These are phyloP conservation scores for Urochloa ruziziensis DNA, from an alignment of 176 grass and related monocot species.

Conservation along the genomic window DNA sequence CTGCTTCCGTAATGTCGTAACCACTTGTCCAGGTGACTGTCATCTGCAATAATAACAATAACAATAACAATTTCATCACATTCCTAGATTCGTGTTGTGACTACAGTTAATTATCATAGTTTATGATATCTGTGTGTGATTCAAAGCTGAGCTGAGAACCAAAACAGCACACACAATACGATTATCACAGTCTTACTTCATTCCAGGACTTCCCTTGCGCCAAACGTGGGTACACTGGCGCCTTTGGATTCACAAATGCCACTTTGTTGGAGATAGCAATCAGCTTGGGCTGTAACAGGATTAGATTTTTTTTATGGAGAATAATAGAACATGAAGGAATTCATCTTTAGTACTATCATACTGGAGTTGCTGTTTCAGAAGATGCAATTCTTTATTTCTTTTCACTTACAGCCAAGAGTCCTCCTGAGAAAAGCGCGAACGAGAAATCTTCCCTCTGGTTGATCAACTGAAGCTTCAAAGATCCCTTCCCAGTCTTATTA, in stretches of 20 bases:
- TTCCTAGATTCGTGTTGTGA: not conserved
- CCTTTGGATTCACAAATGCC: constrained; percentile 68
- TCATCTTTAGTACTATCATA: not conserved
- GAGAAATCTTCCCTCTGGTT: constrained; percentile 82
- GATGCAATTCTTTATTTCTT: not conserved
- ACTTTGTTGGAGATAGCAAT: constrained; percentile 64
- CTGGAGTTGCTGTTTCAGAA: not conserved
- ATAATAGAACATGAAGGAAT: not conserved
- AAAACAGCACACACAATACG: not conserved
- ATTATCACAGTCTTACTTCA: constrained; percentile 47
- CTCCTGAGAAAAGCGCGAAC: constrained; percentile 70
- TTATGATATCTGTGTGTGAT: not conserved
- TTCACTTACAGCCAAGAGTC: constrained; percentile 44
- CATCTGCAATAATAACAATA: constrained; percentile 46
- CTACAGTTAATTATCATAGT: not conserved
- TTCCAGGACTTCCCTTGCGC: constrained; percentile 83
- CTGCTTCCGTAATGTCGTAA: constrained; percentile 61
- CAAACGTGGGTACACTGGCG: constrained; percentile 70
- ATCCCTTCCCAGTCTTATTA: constrained; percentile 46
- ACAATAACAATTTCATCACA: constrained; percentile 4
- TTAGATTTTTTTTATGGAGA: not conserved
- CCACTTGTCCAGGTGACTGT: constrained; percentile 93
- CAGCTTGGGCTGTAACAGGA: constrained; percentile 55
- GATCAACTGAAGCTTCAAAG: constrained; percentile 73
- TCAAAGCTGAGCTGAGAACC: not conserved